These are phyloP conservation scores for Strigomonas culicis DNA, from an alignment of 208 protist species.

Conservation along the genomic window DNA sequence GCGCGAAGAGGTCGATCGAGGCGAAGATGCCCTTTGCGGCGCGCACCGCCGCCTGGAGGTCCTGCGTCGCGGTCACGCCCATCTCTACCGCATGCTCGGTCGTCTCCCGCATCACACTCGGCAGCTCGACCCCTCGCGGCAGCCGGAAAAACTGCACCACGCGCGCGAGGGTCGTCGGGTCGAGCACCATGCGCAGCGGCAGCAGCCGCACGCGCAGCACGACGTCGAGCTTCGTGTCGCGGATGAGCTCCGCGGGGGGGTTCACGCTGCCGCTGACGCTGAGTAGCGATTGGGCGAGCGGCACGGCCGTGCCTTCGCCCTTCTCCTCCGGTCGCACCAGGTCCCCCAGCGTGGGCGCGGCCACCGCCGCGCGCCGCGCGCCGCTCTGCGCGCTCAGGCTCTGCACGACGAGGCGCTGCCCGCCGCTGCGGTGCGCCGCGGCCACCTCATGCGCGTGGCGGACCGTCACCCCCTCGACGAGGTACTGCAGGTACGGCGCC, in stretches of 20 bases:
- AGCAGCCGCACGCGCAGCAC: constrained; percentile 63
- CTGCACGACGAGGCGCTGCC: constrained; percentile 1
- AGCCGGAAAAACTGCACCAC: constrained; percentile 61
- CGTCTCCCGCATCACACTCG: constrained; percentile 36
- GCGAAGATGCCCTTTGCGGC: constrained; percentile 60
- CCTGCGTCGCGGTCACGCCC: constrained; percentile 52
- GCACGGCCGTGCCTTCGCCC: neutral
- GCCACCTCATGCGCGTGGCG: neutral
- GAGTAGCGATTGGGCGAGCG: constrained; percentile 42
- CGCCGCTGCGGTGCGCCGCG: neutral
- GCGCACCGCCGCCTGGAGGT: constrained; percentile 54
- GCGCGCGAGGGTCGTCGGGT: constrained; percentile 53
- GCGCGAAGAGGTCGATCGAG: constrained; percentile 67
- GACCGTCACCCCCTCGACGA: constrained; percentile 30
- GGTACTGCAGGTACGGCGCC: constrained; percentile 15
- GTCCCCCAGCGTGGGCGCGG: constrained; percentile 11
- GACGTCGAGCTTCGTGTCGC: constrained; percentile 63
- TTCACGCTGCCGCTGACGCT: constrained; percentile 51
- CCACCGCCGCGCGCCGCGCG: neutral
- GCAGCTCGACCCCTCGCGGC: constrained; percentile 58
- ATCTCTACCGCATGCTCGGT: constrained; percentile 43
- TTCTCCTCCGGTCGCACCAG: constrained; percentile 14
- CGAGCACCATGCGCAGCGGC: constrained; percentile 69
- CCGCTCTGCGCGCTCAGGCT: neutral
- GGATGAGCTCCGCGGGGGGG: constrained; percentile 60